phyloP scores from a whole-genome alignment of 352 stramenopile genomes.

The Pilasporangium apinafurcum region DNA sequence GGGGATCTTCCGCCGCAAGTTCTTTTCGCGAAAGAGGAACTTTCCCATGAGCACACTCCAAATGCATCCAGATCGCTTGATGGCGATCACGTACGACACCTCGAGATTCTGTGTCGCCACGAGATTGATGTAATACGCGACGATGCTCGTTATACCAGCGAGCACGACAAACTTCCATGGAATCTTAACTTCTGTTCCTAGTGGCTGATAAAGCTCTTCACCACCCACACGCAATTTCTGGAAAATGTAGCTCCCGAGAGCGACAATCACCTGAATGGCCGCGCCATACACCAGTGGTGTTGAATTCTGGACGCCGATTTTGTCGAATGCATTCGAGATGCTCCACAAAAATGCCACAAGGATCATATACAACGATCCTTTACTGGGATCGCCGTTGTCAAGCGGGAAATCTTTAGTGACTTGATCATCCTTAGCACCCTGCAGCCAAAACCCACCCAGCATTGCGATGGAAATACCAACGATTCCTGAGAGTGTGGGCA shows the following conservation, averaged over 20 bases:
- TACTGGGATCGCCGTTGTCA: slow-evolving; percentile 49
- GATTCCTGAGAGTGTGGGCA: slow-evolving; percentile 53
- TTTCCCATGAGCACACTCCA: slow-evolving; percentile 73
- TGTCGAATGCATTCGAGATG: slow-evolving; percentile 80
- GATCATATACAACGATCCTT: slow-evolving; percentile 80
- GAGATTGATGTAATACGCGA: slow-evolving; percentile 84
- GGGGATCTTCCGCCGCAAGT: slow-evolving; percentile 76
- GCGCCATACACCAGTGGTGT: slow-evolving; percentile 65
- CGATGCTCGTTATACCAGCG: slow-evolving; percentile 55
- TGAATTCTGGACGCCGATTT: slow-evolving; percentile 80
- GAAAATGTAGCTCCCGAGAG: slow-evolving; percentile 48
- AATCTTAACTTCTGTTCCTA: slow-evolving; percentile 49
- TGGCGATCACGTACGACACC: slow-evolving; percentile 80
- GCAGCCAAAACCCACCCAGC: slow-evolving; percentile 69
- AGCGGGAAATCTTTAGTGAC: slow-evolving; percentile 40
- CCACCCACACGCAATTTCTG: slow-evolving; percentile 49
- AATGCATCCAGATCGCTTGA: slow-evolving; percentile 81
- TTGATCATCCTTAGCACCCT: slow-evolving; percentile 37
- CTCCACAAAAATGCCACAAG: slow-evolving; percentile 78
- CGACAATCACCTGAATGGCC: slow-evolving; percentile 67
- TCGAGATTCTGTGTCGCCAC: slow-evolving; percentile 71
- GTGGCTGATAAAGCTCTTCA: slow-evolving; percentile 52
- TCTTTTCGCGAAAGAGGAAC: slow-evolving; percentile 66
- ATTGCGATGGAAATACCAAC: slow-evolving; percentile 65
- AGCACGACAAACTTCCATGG: slow-evolving; percentile 70